Percentiles rank a stretch among this genome's conserved stretches.
These are phyloP conservation scores for Fusarium sambucinum DNA, from an alignment of 2,329 filamentous ascomycete genomes.

Conservation along the genomic window DNA sequence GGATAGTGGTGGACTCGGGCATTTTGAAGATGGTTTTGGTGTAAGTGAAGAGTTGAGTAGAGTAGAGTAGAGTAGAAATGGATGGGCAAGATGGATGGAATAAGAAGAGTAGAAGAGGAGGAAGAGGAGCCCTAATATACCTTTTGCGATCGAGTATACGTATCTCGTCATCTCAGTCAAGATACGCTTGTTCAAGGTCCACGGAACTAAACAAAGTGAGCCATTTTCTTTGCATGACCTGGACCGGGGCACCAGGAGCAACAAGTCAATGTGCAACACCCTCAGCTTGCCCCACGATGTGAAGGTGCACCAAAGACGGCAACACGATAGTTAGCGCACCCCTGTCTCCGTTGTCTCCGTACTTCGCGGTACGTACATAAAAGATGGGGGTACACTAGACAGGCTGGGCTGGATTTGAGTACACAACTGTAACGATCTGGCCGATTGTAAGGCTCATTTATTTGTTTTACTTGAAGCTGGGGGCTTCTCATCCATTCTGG, in stretches of 20 bases:
- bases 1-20: constrained; percentile 37
- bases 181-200: constrained; percentile 33
- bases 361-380: neutral
- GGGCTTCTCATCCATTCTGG: neutral
- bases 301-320: constrained; percentile 37
- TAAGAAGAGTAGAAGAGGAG: constrained; percentile 1
- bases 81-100: constrained; percentile 4
- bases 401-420: neutral
- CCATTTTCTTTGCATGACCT: constrained; percentile 44
- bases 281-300: constrained; percentile 48
- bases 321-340: constrained; percentile 25
- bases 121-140: constrained; percentile 45
- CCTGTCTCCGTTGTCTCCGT: constrained; percentile 28
- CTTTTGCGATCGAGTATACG: constrained; percentile 42
- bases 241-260: constrained; percentile 1
- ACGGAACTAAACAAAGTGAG: constrained; percentile 47
- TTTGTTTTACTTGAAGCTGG: neutral
- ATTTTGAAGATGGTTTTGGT: constrained; percentile 37
- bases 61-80: constrained; percentile 1
- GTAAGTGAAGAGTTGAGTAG: constrained; percentile 6
- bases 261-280: constrained; percentile 26
- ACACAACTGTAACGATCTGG: neutral
- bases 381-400: constrained; percentile 17
- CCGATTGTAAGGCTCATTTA: neutral
- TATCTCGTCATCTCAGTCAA: constrained; percentile 38